These are phyloP conservation scores for Phytophthora hibernalis DNA, from an alignment of 352 stramenopile species.

Conservation along the genomic window DNA sequence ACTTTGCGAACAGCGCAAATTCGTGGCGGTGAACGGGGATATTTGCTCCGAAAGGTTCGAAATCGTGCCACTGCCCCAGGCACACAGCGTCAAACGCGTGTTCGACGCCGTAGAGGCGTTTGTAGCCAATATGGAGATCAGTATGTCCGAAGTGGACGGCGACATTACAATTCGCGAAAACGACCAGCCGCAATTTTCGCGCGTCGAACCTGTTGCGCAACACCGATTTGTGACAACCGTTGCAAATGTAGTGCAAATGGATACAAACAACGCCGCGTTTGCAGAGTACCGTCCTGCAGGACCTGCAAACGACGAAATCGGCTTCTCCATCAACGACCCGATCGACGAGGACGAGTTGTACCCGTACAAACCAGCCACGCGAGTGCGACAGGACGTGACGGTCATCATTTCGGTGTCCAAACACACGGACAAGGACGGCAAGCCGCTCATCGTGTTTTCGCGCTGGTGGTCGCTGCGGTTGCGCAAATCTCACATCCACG, in stretches of 20 bases:
- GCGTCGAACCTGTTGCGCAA: slow-evolving; percentile 18
- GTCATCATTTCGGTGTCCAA: slow-evolving; percentile 35
- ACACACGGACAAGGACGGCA: slow-evolving; percentile 21
- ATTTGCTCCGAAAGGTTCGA: slow-evolving; percentile 53
- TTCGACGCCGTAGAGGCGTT: slow-evolving; percentile 48
- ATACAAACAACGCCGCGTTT: slow-evolving; percentile 51
- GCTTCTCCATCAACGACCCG: slow-evolving; percentile 41
- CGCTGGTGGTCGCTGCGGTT: slow-evolving; percentile 40
- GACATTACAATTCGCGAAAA: slow-evolving; percentile 55
- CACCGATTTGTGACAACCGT: slow-evolving; percentile 42
- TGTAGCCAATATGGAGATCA: slow-evolving; percentile 51
- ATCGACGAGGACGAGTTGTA: slow-evolving; percentile 63
- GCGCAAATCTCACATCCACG: slow-evolving; percentile 30
- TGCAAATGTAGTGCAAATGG: slow-evolving; percentile 33
- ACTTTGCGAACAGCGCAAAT: slow-evolving; percentile 49
- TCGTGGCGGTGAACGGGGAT: slow-evolving; percentile 44
- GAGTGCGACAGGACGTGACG: slow-evolving; percentile 41
- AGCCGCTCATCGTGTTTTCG: slow-evolving; percentile 36
- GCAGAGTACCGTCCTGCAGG: slow-evolving; percentile 27
- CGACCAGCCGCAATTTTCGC: slow-evolving; percentile 21
- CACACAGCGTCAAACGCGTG: slow-evolving; percentile 34
- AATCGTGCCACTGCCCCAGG: slow-evolving; percentile 33
- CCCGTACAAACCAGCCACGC: slow-evolving; percentile 42
- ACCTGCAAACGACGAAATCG: slow-evolving; percentile 29
- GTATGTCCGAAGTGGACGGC: slow-evolving; percentile 46